phyloP scores from a whole-genome alignment of 1,284 basidiomycete genomes.

The Cryptococcus maquisensis region DNA sequence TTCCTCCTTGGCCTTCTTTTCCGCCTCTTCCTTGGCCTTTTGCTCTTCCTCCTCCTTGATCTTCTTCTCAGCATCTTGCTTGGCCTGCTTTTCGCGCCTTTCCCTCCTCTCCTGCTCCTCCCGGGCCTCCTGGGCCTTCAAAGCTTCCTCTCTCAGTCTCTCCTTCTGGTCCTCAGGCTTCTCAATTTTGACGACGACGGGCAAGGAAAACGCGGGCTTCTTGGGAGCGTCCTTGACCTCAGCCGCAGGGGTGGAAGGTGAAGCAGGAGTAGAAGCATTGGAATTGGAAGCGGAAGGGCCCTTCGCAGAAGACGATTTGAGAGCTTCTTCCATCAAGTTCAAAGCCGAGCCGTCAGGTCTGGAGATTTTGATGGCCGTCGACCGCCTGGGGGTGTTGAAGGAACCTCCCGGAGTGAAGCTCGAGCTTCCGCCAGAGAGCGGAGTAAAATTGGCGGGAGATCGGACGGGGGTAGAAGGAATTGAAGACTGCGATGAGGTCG shows the following conservation, averaged over 20 bases:
- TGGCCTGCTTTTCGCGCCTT: constrained; percentile 34
- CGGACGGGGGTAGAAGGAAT: constrained; percentile 33
- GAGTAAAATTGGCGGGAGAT: constrained; percentile 23
- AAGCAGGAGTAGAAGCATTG: neutral
- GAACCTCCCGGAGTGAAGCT: constrained; percentile 20
- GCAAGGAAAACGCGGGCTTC: constrained; percentile 33
- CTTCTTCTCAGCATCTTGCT: constrained; percentile 38
- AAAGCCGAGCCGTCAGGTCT: constrained; percentile 45
- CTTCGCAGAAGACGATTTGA: constrained; percentile 18
- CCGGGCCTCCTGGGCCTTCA: constrained; percentile 39
- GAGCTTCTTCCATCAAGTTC: constrained; percentile 38
- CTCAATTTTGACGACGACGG: constrained; percentile 52
- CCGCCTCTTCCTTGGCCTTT: constrained; percentile 40
- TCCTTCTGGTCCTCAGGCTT: constrained; percentile 51
- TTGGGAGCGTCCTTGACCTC: constrained; percentile 17
- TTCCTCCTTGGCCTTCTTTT: constrained; percentile 43
- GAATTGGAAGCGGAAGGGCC: neutral
- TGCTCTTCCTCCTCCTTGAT: constrained; percentile 36
- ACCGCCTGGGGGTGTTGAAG: constrained; percentile 29
- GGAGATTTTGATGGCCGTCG: constrained; percentile 41
- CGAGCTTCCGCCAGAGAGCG: constrained; percentile 32
- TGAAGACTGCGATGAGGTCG: constrained; percentile 20
- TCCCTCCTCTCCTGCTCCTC: constrained; percentile 46
- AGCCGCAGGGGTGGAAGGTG: neutral
- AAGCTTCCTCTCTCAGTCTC: constrained; percentile 45